Evolutionary conservation across 345 rosid species (phyloP), one percentile per base, ranked within the genome.

Genomic region (Capsella bursapastoris): DNA sequence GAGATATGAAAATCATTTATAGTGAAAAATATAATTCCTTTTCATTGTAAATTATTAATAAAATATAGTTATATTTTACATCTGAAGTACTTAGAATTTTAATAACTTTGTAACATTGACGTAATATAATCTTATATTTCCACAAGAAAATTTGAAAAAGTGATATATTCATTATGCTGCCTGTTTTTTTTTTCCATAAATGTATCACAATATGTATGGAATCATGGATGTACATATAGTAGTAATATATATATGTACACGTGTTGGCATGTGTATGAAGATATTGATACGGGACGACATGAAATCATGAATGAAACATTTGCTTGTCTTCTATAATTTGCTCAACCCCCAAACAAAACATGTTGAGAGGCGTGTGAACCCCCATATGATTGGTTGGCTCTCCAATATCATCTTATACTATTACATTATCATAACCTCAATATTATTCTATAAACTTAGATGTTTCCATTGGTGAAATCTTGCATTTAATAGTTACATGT

Each of bases 351-450:
- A 34, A 75, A 75, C 6, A 34, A 75, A 75, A 60, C 63, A 75
- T 75, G 73, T 43, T 41, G 57, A 50, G 57, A 50, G 74, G 74
- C 74, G 69, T 68, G 74, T 22, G 60, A 61, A 37, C 49, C 68
- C 69, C 73, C 73, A 68, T 60, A 67, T 68, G 64, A 75, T 60
- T 75, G 61, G 79, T 68, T 75, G 63, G 68, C 40, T 60, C 52
- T 58, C 10, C 40, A 59, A 50, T 59, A 47, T 59, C 58, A 47
- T 59, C 58, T 47, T 57, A 13, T 57, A 56, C 25, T 22, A 7
- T 56, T 14, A 29, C 38, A 32, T 47, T 29, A 64, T 44, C 71
- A 34, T 52, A 29, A 40, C 18, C 62, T 14, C 7, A 45, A 29
- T 4, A 29, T 3, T 29, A 29, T 29, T 29, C 32, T 29, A 4